Conservation (phyloP, 2,329 filamentous ascomycete species). For the Cytospora piceae region DNA sequence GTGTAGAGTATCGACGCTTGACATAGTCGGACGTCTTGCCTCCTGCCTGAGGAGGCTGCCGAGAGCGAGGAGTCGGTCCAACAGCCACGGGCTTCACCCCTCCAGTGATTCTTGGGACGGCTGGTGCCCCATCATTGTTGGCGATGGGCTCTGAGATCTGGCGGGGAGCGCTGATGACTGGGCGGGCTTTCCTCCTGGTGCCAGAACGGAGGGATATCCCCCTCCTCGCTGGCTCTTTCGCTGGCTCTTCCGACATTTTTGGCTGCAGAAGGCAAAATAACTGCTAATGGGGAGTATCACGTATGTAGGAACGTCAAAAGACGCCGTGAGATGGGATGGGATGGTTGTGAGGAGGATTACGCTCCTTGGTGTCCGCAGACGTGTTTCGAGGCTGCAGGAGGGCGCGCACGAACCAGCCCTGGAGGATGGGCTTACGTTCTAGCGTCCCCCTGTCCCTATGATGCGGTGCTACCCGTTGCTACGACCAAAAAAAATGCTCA, state of each 20-base stretch:
- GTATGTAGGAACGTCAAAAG: conserved; percentile 2
- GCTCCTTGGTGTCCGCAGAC: conserved; percentile 9
- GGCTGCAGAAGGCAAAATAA: not conserved
- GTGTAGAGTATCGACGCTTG: conserved; percentile 90
- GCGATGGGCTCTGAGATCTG: conserved; percentile 66
- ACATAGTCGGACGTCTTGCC: conserved; percentile 81
- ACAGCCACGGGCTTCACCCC: conserved; percentile 37
- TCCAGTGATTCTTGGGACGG: conserved; percentile 41
- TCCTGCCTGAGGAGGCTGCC: conserved; percentile 55
- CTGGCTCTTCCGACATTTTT: conserved; percentile 21
- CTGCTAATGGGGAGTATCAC: conserved; percentile 9
- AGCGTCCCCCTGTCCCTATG: not conserved
- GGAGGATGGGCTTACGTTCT: conserved; percentile 8
- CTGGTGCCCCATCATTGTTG: conserved; percentile 50
- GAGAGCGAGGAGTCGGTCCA: conserved; percentile 40
- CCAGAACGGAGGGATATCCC: conserved; percentile 60
- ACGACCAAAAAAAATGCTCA: conserved; percentile 3
- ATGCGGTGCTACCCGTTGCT: not conserved
- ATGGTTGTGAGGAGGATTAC: conserved; percentile 2
- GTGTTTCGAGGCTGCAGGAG: conserved; percentile 19
- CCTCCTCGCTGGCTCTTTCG: conserved; percentile 13
- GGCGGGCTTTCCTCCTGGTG: conserved; percentile 63
- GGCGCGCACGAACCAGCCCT: conserved; percentile 5
- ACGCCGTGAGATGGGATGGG: not conserved
- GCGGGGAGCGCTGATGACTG: conserved; percentile 63